Evolutionary conservation across 352 stramenopile genomes (phyloP).

Genomic region (Globisporangium recalcitrans): DNA sequence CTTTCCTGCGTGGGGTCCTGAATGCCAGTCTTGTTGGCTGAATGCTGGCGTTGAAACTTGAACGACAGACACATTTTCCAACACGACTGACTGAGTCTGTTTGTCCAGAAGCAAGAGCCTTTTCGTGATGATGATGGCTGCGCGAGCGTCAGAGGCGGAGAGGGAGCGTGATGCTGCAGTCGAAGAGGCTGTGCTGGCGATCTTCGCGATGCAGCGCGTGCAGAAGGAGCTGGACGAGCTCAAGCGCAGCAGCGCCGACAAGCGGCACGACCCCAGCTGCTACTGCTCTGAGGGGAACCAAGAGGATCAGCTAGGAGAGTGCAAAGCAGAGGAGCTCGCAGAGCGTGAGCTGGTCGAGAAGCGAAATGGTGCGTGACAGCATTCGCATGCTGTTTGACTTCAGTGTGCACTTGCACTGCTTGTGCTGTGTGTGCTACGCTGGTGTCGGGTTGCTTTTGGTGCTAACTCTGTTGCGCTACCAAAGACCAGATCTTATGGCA

Average conservation of each 20-base stretch:
- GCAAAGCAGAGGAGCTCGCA: not conserved
- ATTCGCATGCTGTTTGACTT: too few species aligned
- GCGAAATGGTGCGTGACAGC: conserved; percentile 1
- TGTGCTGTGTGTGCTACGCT: not conserved
- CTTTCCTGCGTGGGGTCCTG: not conserved
- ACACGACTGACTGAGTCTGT: not conserved
- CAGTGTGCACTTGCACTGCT: too few species aligned
- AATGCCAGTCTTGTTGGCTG: too few species aligned
- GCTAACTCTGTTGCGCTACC: not conserved
- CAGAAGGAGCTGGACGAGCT: conserved; percentile 5
- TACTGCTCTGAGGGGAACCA: not conserved
- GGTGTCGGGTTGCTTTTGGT: not conserved
- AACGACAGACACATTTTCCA: too few species aligned
- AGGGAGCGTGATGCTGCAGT: conserved; percentile 29
- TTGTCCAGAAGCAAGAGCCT: not conserved
- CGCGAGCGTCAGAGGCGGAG: conserved; percentile 9
- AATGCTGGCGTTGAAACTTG: too few species aligned
- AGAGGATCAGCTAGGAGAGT: not conserved
- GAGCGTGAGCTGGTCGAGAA: not conserved
- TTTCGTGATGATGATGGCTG: not conserved
- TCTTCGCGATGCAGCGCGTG: conserved; percentile 10
- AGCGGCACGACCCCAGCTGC: not conserved
- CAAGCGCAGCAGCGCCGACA: not conserved
- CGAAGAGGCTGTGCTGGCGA: conserved; percentile 25
- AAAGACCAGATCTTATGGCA: conserved; percentile 23